Base-by-base conservation (phyloP, 192 early-diverging fungal genomes). In the Lobosporangium transversale region DNA sequence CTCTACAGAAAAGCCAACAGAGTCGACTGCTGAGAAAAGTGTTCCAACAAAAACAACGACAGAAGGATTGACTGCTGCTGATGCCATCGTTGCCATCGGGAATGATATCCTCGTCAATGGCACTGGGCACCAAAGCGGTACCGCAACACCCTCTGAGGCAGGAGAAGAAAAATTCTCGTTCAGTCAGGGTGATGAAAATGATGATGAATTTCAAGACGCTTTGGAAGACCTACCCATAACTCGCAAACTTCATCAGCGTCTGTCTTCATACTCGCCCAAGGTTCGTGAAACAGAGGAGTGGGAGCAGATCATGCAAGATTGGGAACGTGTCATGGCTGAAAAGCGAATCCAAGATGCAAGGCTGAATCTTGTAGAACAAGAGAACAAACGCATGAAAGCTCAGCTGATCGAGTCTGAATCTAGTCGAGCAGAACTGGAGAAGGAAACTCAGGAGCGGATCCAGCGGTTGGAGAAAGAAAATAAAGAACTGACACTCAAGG, bases 241-340 rank as follows among this genome's bases (percentile, higher is more conserved):
- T 35, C 50, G 59, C 15, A 76, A 76, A 53, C 63, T 76, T 18
- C 73, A 76, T 32, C 73, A 76, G 31, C 73, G 73, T 0, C 59
- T 76, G 27, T 76, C 73, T 0, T 50, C 64, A 15, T 76, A 76
- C 45, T 76, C 73, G 0, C 73, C 73, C 8, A 65, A 76, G 10
- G 59, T 76, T 23, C 65, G 73, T 8, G 73, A 76, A 29, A 57
- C 63, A 6, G 64, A 66, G 9, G 73, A 76, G 40, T 76, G 73
- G 73, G 64, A 67, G 24, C 73, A 76, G 53, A 76, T 76, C 53
- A 76, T 76, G 73, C 73, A 76, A 53, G 73, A 76, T 21, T 76
- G 73, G 73, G 73, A 76, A 27, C 73, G 73, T 9, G 73, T 76
- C 59, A 76, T 76, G 73, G 64, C 73, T 21, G 73, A 76, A 65